phyloP scores from a whole-genome alignment of 2,329 filamentous ascomycete genomes.

The Pyrenochaeta sp. region DNA sequence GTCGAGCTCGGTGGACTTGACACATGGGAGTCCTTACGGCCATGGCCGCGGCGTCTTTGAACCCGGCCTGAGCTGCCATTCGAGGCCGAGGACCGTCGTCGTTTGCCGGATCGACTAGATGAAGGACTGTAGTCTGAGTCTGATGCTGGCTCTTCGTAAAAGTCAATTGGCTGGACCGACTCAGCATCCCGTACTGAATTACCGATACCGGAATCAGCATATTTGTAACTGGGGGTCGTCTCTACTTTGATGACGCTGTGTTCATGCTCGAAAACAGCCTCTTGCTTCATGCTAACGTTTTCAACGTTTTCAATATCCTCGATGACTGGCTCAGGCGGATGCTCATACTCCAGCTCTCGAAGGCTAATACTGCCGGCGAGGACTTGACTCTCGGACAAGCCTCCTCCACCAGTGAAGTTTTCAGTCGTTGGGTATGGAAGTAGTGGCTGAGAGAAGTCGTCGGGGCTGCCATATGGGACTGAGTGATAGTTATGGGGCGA shows the following conservation, averaged over 20 bases:
- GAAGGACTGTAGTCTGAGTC: constrained; percentile 49
- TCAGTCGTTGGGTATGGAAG: constrained; percentile 30
- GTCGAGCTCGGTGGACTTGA: constrained; percentile 10
- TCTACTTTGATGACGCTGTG: constrained; percentile 25
- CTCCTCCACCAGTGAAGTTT: constrained; percentile 20
- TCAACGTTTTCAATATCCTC: constrained; percentile 41
- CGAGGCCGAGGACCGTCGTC: constrained; percentile 38
- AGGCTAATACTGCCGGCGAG: constrained; percentile 33
- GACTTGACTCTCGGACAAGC: constrained; percentile 13
- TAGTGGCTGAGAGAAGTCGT: constrained; percentile 22
- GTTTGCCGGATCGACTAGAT: constrained; percentile 24
- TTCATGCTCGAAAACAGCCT: constrained; percentile 27
- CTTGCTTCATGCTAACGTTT: constrained; percentile 30
- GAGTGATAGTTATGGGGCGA: constrained; percentile 33
- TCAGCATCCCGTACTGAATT: constrained; percentile 45
- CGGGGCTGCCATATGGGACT: constrained; percentile 27
- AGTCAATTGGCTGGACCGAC: constrained; percentile 44
- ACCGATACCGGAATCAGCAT: constrained; percentile 38
- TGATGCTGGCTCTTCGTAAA: constrained; percentile 38
- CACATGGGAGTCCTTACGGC: constrained; percentile 30
- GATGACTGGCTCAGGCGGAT: constrained; percentile 27
- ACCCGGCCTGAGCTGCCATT: constrained; percentile 24
- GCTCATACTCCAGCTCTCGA: constrained; percentile 45
- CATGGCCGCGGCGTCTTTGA: constrained; percentile 27
- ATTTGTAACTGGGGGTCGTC: constrained; percentile 17